Evolutionary conservation across 129 eudicot genomes (phyloP).

Genomic region (Calendula officinalis): DNA sequence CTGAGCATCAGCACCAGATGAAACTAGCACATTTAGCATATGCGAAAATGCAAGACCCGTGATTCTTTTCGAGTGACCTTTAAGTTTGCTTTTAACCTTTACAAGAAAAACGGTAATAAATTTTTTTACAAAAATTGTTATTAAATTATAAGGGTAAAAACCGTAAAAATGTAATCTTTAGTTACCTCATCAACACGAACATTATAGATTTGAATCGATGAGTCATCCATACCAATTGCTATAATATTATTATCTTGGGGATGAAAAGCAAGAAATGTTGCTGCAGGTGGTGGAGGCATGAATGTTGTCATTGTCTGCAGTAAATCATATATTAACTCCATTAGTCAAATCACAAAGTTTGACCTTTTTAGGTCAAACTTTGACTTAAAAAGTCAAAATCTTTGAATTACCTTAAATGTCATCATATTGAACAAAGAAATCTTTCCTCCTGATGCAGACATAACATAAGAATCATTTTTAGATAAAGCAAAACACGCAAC

Average conservation of each 20-base stretch:
- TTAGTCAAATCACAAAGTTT: background rate
- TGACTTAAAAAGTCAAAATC: background rate
- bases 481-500: slow-evolving; percentile 94
- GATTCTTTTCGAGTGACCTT: slow-evolving; percentile 84
- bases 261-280: slow-evolving; percentile 80
- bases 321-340: background rate
- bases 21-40: slow-evolving; percentile 69
- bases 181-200: slow-evolving; percentile 81
- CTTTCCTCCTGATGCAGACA: slow-evolving; percentile 95
- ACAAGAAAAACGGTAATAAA: background rate
- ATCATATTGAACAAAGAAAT: slow-evolving; percentile 87
- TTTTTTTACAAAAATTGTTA: background rate
- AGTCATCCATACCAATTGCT: slow-evolving; percentile 84
- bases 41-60: slow-evolving; percentile 92
- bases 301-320: slow-evolving; percentile 84
- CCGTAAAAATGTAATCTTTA: background rate
- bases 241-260: slow-evolving; percentile 82
- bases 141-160: background rate
- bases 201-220: slow-evolving; percentile 67
- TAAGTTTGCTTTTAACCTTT: slow-evolving; percentile 96
- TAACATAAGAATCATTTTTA: slow-evolving; percentile 79
- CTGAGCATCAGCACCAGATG: slow-evolving; percentile 98
- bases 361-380: background rate
- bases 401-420: slow-evolving; percentile 78
- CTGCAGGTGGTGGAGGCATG: slow-evolving; percentile 89